Evolutionary conservation across 257 asterid genomes (phyloP), one percentile per base, ranked within the genome.

Genomic region (Solanum sparsipilum): DNA sequence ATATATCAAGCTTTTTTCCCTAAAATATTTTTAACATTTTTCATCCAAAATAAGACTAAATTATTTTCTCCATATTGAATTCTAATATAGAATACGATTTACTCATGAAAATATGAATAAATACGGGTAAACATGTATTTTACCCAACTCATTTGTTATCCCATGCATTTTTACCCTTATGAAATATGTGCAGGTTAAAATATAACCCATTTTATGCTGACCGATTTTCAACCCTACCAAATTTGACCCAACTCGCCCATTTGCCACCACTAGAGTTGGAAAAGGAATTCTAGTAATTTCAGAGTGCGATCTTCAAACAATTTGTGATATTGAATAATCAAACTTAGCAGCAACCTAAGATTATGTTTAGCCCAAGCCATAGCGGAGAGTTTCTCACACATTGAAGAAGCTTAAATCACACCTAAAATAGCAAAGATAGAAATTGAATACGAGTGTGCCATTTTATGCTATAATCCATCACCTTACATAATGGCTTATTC

Each of bases 171-270:
- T 52, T 5, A 0, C 0, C 23, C 4, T 16, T 2, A 5, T 52
- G 4, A 52, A 52, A 52, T 16, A 52, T 0, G 1, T 0, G 0
- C 23, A 15, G 9, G 9, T 52, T 16, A 0, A 52, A 0, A 16
- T 16, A 52, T 2, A 0, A 52, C 23, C 0, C 23, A 16, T 48
- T 16, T 48, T 48, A 16, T 15, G 8, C 0, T 16, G 23, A 5
- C 8, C 21, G 0, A 48, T 52, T 52, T 16, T 16, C 9, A 52
- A 16, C 6, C 23, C 0, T 0, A 4, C 9, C 23, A 52, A 5
- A 52, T 16, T 0, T 15, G 9, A 52, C 9, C 23, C 23, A 16
- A 52, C 1, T 0, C 4, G 0, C 63, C 4, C 9, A 52, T 52
- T 52, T 52, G 23, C 0, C 63, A 1, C 4, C 9, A 5, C 60